phyloP scores from a whole-genome alignment of 192 early-diverging fungal species.

The Pilobolus umbonatus region DNA sequence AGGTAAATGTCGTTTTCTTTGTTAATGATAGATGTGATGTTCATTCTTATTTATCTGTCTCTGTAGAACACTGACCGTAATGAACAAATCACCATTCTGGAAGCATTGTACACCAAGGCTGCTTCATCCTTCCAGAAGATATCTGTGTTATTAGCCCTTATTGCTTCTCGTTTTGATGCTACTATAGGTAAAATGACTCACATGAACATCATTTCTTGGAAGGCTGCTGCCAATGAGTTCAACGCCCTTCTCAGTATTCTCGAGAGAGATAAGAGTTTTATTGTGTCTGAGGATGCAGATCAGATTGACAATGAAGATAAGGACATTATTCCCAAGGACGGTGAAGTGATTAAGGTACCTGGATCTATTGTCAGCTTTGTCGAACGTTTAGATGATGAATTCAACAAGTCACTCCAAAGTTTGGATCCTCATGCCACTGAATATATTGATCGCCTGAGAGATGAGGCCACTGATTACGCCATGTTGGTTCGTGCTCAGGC shows the following conservation, averaged over 20 bases:
- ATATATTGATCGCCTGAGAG: slow-evolving; percentile 90
- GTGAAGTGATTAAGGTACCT: slow-evolving; percentile 56
- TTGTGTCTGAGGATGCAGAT: slow-evolving; percentile 64
- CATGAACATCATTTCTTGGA: slow-evolving; percentile 82
- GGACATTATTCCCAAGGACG: slow-evolving; percentile 48
- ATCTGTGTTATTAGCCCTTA: slow-evolving; percentile 78
- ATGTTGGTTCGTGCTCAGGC: slow-evolving; percentile 82
- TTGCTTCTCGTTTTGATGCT: slow-evolving; percentile 87
- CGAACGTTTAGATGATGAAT: slow-evolving; percentile 97
- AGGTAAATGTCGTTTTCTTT: slow-evolving; percentile 41
- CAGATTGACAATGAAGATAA: slow-evolving; percentile 63
- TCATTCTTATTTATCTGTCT: neutral
- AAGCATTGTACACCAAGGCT: slow-evolving; percentile 57
- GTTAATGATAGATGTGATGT: neutral
- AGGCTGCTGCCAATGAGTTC: slow-evolving; percentile 62
- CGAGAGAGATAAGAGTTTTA: slow-evolving; percentile 67
- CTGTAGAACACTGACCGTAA: slow-evolving; percentile 80
- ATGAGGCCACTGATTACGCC: slow-evolving; percentile 83
- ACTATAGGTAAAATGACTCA: slow-evolving; percentile 56
- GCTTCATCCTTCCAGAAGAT: slow-evolving; percentile 73
- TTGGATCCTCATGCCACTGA: slow-evolving; percentile 97
- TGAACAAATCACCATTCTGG: slow-evolving; percentile 66
- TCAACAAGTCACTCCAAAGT: slow-evolving; percentile 89
- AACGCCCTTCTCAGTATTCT: slow-evolving; percentile 75
- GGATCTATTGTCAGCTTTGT: slow-evolving; percentile 85